Evolutionary conservation across 164 flowering plant genomes (phyloP), one percentile per base, ranked within the genome.

Genomic region (Macadamia tetraphylla): DNA sequence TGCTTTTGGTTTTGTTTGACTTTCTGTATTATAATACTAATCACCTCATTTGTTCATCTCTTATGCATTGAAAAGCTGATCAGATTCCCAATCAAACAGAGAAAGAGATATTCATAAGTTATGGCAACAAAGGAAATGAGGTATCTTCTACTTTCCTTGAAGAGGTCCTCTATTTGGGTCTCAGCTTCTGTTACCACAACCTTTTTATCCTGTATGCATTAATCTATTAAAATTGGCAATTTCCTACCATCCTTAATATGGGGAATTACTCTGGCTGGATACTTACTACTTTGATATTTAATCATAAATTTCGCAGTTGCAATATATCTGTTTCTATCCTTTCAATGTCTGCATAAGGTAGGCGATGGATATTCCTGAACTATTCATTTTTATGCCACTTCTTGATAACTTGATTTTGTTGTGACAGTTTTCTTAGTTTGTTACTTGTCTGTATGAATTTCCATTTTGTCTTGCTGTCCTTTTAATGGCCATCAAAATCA

Each of bases 111-210:
- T 62, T 79, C 46, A 95, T 92, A 30, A 92, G 99, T 56, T 95
- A 92, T 79, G 99, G 99, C 13, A 81, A 86, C 85, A 95, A 95
- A 80, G 98, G 99, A 71, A 95, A 94, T 80, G 99, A 94, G 97
- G 99, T 94, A 87, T 57, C 17, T 59, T 32, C 56, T 59, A 10
- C 61, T 31, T 35, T n/a, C 11, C 6, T 35, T 29, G 17, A 14
- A 15, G 8, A 58, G 30, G 61, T 53, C 51, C 17, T 43, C 42
- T n/a, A n/a, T 57, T n/a, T 53, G 57, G 40, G 13, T 60, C n/a
- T 31, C 13, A 2, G 18, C 5, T 60, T 60, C 59, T 23, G 9
- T 57, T 31, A 31, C 43, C 62, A 13, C 62, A 31, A 32, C n/a
- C 43, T 60, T 10, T 60, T 46, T 46, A 8, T 46, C 9, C 44